Evolutionary conservation across 2,329 filamentous ascomycete species (phyloP), one percentile per base, ranked within the genome.

Genomic region (Talaromyces pinophilus): DNA sequence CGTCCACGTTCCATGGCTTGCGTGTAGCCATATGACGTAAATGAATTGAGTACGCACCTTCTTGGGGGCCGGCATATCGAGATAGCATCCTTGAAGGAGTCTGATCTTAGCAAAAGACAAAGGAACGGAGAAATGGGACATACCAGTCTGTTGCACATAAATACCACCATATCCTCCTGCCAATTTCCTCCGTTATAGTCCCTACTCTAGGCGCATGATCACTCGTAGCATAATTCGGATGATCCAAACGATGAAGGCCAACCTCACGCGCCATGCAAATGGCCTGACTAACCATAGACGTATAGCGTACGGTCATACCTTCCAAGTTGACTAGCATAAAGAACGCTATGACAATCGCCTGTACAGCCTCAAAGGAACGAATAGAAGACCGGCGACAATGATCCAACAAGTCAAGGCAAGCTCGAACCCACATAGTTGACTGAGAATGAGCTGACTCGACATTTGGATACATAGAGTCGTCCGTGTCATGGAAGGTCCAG

Each of bases 81-180:
- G 59, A 59, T 5, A 78, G 74, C 55, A 76, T 76, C 1, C 19
- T 19, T 19, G 19, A 19, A 19, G 19, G 19, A 19, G 19, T 19
- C 19, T 19, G 19, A 19, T 19, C 19, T 19, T 19, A 19, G 19
- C 19, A 19, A 19, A 19, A 19, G 19, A 19, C 19, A 19, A 19
- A 19, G 1, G 19, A 19, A 19, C 19, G 19, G 19, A 19, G 19
- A 19, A 19, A 19, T 19, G 19, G 19, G 19, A 11, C 70, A 59
- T 70, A 76, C 78, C 78, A 81, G 62, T 81, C 79, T 44, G 73
- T 74, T 10, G 74, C 70, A 25, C 71, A 73, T 7, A 81, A 66
- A 70, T 81, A 79, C 79, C 79, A 81, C 79, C 78, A 81, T 2
- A 79, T 69, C n/a, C 79, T 75, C 38, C 80, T 68, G 30, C 74